Evolutionary conservation across 2,329 filamentous ascomycete genomes (phyloP), one percentile per base, ranked within the genome.

Genomic region (Onygenales sp.): DNA sequence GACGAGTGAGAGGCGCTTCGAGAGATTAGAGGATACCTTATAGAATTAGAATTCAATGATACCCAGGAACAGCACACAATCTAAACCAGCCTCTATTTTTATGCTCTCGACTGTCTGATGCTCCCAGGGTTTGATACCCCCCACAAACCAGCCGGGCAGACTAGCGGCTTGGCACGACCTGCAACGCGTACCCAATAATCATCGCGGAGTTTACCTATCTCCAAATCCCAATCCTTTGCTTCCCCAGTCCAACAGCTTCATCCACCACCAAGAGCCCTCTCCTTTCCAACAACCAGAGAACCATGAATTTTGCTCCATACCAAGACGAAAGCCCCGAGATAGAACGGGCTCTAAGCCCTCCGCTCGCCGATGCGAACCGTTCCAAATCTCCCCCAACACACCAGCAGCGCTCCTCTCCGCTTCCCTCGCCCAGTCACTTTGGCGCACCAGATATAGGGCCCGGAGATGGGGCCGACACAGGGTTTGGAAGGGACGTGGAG

Each of bases 301-400:
- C 62, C 53, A 93, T 93, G 87, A 88, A 96, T 75, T 98, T 97
- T 69, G 93, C 93, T 45, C 93, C 93, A 39, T 98, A 97, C 74
- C 93, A 97, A 76, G 92, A 92, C 70, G 86, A 86, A 48, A 86
- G 87, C 13, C 93, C 93, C 8, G 91, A 97, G 74, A 80, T 86
- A 62, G 82, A 84, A 61, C 88, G 92, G 64, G 83, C 86, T 51
- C 79, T 90, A 67, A 94, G 88, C 17, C 88, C 90, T 51, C 79
- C 84, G 9, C 73, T 81, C 74, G 60, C 64, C 6, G 66, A 69
- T 36, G 55, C 62, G 40, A 62, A 66, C 49, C 68, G 73, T 54
- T 57, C 66, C 59, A 86, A 67, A 70, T 84, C 75, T 70, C 83
- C 67, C 68, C 77, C 69, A 51, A 71, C 70, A 27, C 46, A 49